These are phyloP conservation scores for Dillenia suffruticosa DNA, from an alignment of 164 flowering plant genomes.

Conservation along the genomic window DNA sequence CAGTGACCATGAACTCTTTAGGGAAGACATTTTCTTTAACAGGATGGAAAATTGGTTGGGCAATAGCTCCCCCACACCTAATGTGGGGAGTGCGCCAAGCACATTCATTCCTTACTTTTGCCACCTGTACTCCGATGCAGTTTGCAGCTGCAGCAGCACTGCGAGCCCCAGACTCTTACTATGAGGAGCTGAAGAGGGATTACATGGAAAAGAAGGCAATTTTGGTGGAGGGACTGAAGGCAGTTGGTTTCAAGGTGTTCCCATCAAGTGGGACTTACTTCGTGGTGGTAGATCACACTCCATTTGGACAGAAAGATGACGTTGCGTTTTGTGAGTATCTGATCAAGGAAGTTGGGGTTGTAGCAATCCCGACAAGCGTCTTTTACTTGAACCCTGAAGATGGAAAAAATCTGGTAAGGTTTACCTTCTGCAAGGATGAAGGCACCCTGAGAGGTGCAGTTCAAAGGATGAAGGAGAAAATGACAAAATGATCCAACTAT, in stretches of 20 bases:
- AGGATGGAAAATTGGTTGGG: conserved; percentile 99
- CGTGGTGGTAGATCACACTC: conserved; percentile 91
- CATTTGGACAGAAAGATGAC: conserved; percentile 77
- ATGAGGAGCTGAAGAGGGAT: conserved; percentile 72
- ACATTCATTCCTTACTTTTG: conserved; percentile 85
- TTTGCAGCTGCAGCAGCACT: conserved; percentile 77
- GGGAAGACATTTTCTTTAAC: conserved; percentile 96
- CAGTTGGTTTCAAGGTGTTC: conserved; percentile 74
- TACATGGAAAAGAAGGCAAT: conserved; percentile 76
- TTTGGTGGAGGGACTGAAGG: conserved; percentile 77
- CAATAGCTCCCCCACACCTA: conserved; percentile 90
- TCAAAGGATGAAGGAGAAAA: conserved; percentile 82
- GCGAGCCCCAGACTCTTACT: conserved; percentile 75
- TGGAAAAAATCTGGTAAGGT: conserved; percentile 91
- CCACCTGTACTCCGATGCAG: conserved; percentile 93
- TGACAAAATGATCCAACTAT: conserved; percentile 23
- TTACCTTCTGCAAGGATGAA: conserved; percentile 98
- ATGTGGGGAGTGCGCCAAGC: conserved; percentile 95
- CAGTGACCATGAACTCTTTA: conserved; percentile 91
- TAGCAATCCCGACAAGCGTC: conserved; percentile 93
- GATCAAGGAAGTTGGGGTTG: conserved; percentile 93
- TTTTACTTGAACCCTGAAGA: conserved; percentile 92
- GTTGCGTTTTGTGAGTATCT: conserved; percentile 88
- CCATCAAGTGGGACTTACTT: conserved; percentile 97
- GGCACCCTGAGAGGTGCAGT: conserved; percentile 79